These are phyloP conservation scores for Candida berthetii DNA, from an alignment of 805 yeast genomes.

Conservation along the genomic window DNA sequence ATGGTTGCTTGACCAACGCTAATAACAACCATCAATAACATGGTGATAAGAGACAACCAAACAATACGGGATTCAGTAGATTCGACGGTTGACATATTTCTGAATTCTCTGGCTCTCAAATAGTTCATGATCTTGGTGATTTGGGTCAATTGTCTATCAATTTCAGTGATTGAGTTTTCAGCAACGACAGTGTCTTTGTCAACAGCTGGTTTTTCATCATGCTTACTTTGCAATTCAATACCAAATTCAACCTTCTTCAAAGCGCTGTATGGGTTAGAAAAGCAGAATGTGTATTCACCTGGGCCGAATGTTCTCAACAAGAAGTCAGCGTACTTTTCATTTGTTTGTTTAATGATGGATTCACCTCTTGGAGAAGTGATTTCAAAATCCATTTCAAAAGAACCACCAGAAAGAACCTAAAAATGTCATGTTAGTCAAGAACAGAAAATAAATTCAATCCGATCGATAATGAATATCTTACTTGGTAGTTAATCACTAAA, in stretches of 20 bases:
- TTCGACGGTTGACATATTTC: conserved; percentile 89
- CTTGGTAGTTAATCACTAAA: conserved; percentile 34
- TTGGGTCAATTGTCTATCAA: conserved; percentile 52
- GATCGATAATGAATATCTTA: neutral
- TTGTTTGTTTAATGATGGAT: conserved; percentile 40
- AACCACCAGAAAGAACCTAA: conserved; percentile 55
- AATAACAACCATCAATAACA: conserved; percentile 68
- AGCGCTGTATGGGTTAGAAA: conserved; percentile 57
- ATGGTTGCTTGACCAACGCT: conserved; percentile 73
- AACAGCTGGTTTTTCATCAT: conserved; percentile 24
- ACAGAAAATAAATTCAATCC: too few species aligned
- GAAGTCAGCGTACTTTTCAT: conserved; percentile 61
- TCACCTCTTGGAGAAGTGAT: conserved; percentile 50
- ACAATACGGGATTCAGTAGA: conserved; percentile 75
- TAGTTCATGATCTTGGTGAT: conserved; percentile 65
- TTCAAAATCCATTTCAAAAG: conserved; percentile 60
- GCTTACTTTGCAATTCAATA: conserved; percentile 41
- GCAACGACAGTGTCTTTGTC: conserved; percentile 46
- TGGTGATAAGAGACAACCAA: conserved; percentile 69
- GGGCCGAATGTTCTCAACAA: conserved; percentile 47
- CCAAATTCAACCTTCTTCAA: conserved; percentile 61
- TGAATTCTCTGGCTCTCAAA: conserved; percentile 92
- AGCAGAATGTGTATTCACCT: conserved; percentile 65
- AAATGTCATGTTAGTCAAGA: too few species aligned
- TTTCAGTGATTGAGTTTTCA: conserved; percentile 48